Evolutionary conservation across 345 rosid species (phyloP).

Genomic region (Linum tenue): DNA sequence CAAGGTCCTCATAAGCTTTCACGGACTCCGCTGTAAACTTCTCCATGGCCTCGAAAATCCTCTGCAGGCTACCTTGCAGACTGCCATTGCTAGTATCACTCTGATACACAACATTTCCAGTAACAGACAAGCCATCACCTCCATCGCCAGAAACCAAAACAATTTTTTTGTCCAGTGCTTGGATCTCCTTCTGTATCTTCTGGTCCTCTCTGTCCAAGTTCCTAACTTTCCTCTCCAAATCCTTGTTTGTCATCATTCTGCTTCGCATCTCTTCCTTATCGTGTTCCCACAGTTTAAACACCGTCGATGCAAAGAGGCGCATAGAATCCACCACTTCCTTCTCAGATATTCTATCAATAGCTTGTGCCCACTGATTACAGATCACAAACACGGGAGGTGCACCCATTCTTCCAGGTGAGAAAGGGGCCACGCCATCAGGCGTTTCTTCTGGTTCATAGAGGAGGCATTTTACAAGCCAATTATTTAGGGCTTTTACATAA

Average conservation of each 20-base stretch:
- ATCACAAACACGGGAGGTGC: constrained; percentile 90
- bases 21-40: constrained; percentile 54
- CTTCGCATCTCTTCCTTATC: constrained; percentile 48
- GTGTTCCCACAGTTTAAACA: constrained; percentile 76
- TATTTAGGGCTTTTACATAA: constrained; percentile 61
- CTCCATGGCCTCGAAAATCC: constrained; percentile 86
- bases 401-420: constrained; percentile 89
- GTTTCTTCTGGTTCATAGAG: constrained; percentile 86
- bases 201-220: constrained; percentile 71
- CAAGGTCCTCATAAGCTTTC: constrained; percentile 72
- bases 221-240: constrained; percentile 52
- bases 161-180: constrained; percentile 77
- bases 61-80: constrained; percentile 60
- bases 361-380: constrained; percentile 93
- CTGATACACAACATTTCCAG: constrained; percentile 53
- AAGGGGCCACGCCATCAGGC: constrained; percentile 72
- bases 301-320: constrained; percentile 49
- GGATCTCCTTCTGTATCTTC: constrained; percentile 78
- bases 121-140: constrained; percentile 17
- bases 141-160: constrained; percentile 38
- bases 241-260: constrained; percentile 45
- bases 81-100: constrained; percentile 58
- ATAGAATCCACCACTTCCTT: constrained; percentile 75
- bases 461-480: constrained; percentile 81
- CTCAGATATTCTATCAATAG: constrained; percentile 68